Percentiles rank a stretch among this genome's conserved stretches.
Conservation (phyloP, 257 asterid genomes). For the Przewalskia tangutica region DNA sequence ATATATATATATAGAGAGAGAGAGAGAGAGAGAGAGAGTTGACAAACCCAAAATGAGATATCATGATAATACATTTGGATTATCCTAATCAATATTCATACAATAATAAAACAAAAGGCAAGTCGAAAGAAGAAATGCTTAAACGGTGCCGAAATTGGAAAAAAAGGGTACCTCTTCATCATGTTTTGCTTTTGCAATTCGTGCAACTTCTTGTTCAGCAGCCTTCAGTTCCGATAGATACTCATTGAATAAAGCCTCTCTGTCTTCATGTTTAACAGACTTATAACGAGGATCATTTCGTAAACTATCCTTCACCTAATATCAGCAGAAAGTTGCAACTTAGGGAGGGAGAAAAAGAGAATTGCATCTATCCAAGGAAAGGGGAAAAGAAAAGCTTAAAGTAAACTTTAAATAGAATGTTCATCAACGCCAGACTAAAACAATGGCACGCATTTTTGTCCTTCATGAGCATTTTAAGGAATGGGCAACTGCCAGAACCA, state of each 20-base stretch:
- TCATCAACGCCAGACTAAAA: neutral
- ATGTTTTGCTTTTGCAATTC: constrained; percentile 46
- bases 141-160: neutral
- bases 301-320: constrained; percentile 79
- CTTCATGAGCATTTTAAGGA: neutral
- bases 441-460: neutral
- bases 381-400: neutral
- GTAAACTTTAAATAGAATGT: neutral
- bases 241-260: constrained; percentile 71
- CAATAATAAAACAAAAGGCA: neutral
- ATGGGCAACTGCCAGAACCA: neutral
- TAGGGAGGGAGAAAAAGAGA: neutral
- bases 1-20: too few relatives aligned
- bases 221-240: constrained; percentile 65
- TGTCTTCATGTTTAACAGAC: constrained; percentile 75
- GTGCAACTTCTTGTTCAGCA: constrained; percentile 54
- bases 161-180: constrained; percentile 57
- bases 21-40: neutral
- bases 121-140: neutral
- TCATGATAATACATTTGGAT: neutral
- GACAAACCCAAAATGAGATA: neutral
- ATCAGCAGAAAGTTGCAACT: constrained; percentile 15
- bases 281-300: constrained; percentile 83
- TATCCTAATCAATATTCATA: neutral
- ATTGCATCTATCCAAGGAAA: neutral